A percentile compares a stretch with the other conserved stretches of the same genome.
phyloP scores from a whole-genome alignment of 441 rosid genomes.

The Hura crepitans region DNA sequence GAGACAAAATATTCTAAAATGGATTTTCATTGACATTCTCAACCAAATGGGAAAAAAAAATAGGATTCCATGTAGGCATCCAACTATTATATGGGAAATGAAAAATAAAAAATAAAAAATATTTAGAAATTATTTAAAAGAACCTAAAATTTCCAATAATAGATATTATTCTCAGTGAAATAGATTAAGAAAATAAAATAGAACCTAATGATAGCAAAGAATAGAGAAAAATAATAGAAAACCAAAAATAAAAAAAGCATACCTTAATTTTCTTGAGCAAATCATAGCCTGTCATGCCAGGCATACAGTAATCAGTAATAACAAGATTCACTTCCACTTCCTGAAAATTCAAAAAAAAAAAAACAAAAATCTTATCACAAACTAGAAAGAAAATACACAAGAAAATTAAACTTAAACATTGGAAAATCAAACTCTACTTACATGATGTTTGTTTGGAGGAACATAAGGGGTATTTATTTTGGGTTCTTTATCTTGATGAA shows the following conservation, averaged over 20 bases:
- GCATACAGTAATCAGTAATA: constrained; percentile 87
- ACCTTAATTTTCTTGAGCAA: constrained; percentile 72
- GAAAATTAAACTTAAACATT: background rate
- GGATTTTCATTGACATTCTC: constrained; percentile 36
- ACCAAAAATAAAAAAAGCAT: constrained; percentile 18
- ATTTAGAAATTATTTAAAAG: background rate
- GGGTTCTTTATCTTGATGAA: constrained; percentile 33
- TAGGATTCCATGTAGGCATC: constrained; percentile 9
- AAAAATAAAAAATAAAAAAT: background rate
- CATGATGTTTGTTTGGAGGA: constrained; percentile 39
- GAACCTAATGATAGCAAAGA: constrained; percentile 22
- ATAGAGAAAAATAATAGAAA: constrained; percentile 5
- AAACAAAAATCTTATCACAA: constrained; percentile 11
- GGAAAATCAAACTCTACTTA: constrained; percentile 9
- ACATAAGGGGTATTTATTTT: constrained; percentile 29
- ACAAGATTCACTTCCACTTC: constrained; percentile 58
- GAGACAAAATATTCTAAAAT: constrained; percentile 32
- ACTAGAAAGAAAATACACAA: background rate
- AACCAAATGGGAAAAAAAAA: constrained; percentile 25
- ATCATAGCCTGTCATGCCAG: constrained; percentile 90
- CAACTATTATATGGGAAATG: background rate
- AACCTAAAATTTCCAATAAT: constrained; percentile 19
- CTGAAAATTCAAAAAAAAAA: constrained; percentile 29
- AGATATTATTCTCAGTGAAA: constrained; percentile 23
- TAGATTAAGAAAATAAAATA: constrained; percentile 7